Base-by-base conservation (phyloP, 768 basidiomycete genomes). In the Russula sp. region DNA sequence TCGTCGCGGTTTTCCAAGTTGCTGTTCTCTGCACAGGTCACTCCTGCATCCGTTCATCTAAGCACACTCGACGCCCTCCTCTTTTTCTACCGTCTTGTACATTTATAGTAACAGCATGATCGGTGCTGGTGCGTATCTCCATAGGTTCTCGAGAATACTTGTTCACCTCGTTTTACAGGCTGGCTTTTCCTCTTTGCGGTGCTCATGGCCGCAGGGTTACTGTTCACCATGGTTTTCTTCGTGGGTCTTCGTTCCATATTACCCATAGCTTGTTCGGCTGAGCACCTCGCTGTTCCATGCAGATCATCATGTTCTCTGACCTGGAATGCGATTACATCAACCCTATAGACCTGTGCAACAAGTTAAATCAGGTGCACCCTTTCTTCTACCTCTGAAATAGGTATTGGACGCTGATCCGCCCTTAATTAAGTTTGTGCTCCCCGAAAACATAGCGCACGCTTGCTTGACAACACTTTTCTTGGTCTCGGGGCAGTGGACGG, bases 281-380 rank as follows among this genome's bases (percentile, higher is more conserved):
- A 56, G 34, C 39, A n/a, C n/a, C 35, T 50, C 36, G 42, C 35
- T 54, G 38, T n/a, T 22, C 38, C 25, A 18, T 6, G 36, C 69
- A 98, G 96, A 98, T 99, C 71, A 98, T 99, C 80, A 98, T 98
- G 96, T 98, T 98, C 81, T 97, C 94, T 47, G 97, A 98, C 78
- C 79, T 98, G 72, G 96, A 98, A 78, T 97, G 93, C 80, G 94
- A 97, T 82, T 98, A 98, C 78, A 96, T 98, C 81, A 99, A 99
- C 76, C 97, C 97, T 56, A 99, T 99, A 84, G 97, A 99, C 75
- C 86, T 98, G 42, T 98, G 97, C 78, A 98, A 98, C 78, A 98
- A 97, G 80, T 86, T 98, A 70, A 98, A 98, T 73, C 91, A 94
- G 76, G 96, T 96, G 66, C 49, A 6, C 10, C 22, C 42, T 29